Conservation (phyloP, 768 basidiomycete species). For the Suillus spraguei region DNA sequence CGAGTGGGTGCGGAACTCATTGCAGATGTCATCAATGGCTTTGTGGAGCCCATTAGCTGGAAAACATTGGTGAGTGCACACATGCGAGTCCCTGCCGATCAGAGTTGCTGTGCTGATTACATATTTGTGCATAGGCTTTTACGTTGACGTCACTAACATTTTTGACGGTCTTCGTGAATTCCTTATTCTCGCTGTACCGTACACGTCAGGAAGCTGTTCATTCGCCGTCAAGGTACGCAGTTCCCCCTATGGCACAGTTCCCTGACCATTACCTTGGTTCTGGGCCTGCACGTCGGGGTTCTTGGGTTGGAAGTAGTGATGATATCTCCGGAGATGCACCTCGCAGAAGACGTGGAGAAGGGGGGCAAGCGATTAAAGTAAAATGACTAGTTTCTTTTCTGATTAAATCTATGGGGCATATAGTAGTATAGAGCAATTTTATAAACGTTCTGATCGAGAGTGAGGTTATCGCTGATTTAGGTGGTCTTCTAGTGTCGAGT, state of each 20-base stretch:
- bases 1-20: conserved; percentile 92
- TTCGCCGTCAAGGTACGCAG: conserved; percentile 42
- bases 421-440: conserved; percentile 23
- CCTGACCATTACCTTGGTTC: conserved; percentile 55
- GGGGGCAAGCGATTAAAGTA: conserved; percentile 56
- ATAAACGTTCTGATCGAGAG: conserved; percentile 19
- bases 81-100: conserved; percentile 1
- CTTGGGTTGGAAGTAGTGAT: conserved; percentile 36
- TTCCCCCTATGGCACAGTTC: conserved; percentile 42
- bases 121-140: conserved; percentile 52
- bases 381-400: conserved; percentile 38
- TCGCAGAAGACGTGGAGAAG: conserved; percentile 58
- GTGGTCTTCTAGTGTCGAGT: conserved; percentile 3
- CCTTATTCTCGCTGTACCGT: conserved; percentile 78
- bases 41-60: conserved; percentile 97
- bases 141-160: conserved; percentile 76
- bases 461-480: conserved; percentile 2
- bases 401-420: conserved; percentile 30
- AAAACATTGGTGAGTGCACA: conserved; percentile 81
- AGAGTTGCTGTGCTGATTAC: neutral
- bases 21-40: conserved; percentile 94
- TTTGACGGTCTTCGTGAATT: conserved; percentile 78
- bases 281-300: conserved; percentile 49
- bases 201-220: conserved; percentile 56
- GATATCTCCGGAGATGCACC: conserved; percentile 42